Percentiles rank a stretch among this genome's conserved stretches.
These are phyloP conservation scores for Endothia cerciana DNA, from an alignment of 2,329 filamentous ascomycete genomes.

Conservation along the genomic window DNA sequence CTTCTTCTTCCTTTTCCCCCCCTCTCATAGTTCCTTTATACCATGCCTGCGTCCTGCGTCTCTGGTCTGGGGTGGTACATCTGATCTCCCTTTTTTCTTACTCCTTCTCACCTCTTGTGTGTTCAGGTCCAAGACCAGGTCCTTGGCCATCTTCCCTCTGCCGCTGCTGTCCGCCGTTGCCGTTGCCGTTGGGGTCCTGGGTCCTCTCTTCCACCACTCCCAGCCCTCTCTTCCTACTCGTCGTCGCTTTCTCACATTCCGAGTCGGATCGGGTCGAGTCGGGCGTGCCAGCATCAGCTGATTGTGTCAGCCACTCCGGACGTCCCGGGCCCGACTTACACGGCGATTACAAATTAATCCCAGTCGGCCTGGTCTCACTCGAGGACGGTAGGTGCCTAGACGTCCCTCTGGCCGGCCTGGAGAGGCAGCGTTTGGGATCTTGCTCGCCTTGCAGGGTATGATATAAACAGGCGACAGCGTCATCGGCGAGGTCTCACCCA, in stretches of 20 bases:
- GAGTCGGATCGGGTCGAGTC: not conserved
- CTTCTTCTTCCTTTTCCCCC: not conserved
- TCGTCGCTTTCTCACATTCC: no score
- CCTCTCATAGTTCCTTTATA: not conserved
- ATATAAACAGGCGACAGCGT: slow-evolving; percentile 26
- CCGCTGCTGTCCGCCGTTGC: no score
- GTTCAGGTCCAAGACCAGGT: no score
- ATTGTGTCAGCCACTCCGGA: slow-evolving; percentile 11
- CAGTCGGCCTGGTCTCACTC: not conserved
- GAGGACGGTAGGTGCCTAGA: not conserved
- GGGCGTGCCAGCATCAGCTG: not conserved
- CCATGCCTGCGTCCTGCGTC: no score
- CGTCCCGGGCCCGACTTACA: not conserved
- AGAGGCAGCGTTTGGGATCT: not conserved
- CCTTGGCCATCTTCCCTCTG: no score
- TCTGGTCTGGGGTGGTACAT: no score
- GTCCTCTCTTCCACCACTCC: no score
- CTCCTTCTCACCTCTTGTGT: no score
- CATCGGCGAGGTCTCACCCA: slow-evolving; percentile 1
- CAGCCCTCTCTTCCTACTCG: no score
- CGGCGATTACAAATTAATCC: slow-evolving; percentile 19
- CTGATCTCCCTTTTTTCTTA: no score
- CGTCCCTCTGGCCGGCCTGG: not conserved
- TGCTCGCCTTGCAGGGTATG: slow-evolving; percentile 14
- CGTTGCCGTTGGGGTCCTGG: no score